Conservation (phyloP, 179 eudicot species). For the Vitellaria paradoxa region DNA sequence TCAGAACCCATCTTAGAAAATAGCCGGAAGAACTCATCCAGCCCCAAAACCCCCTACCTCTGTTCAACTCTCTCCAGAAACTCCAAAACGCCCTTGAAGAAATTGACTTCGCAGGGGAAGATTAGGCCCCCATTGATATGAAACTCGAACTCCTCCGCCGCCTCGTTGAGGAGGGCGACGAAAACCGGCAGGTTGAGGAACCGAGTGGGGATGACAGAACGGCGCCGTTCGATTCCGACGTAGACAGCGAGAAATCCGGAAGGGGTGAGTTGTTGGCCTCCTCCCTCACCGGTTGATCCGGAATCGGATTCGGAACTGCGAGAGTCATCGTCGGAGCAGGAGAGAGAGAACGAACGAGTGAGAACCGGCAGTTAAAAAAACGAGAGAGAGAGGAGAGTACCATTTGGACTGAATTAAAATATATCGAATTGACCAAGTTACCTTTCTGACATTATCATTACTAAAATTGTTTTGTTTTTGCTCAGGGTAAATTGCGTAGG, state of each 20-base stretch:
- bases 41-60: constrained; percentile 13
- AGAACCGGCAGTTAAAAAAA: no score
- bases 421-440: no score
- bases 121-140: constrained; percentile 29
- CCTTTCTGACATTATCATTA: no score
- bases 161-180: constrained; percentile 28
- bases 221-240: constrained; percentile 30
- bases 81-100: constrained; percentile 21
- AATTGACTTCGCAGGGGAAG: constrained; percentile 31
- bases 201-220: constrained; percentile 42
- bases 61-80: constrained; percentile 30
- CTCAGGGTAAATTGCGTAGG: no score
- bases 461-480: no score
- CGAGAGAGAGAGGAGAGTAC: no score
- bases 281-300: background rate
- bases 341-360: no score
- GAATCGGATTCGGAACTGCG: constrained; percentile 3
- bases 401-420: no score
- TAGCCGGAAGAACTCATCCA: constrained; percentile 22
- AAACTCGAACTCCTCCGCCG: constrained; percentile 45
- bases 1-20: constrained; percentile 11
- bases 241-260: constrained; percentile 31
- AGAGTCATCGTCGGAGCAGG: constrained; percentile 8
- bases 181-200: constrained; percentile 36
- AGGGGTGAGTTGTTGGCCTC: constrained; percentile 15